Evolutionary conservation across 768 basidiomycete genomes (phyloP).

Genomic region (Suillus lakei): DNA sequence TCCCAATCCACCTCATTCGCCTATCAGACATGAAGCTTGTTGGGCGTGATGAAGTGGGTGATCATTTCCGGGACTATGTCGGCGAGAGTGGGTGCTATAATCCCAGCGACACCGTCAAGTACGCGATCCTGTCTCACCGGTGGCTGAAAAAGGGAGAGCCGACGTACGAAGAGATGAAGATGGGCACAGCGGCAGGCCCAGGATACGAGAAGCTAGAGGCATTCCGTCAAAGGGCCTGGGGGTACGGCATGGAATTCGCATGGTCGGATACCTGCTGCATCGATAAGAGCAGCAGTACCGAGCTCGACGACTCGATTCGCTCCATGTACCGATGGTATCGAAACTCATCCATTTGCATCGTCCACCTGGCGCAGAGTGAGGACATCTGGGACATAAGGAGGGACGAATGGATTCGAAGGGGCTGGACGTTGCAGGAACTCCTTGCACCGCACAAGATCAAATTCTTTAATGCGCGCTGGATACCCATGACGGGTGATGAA

Average conservation of each 20-base stretch:
- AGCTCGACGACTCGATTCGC: conserved; percentile 32
- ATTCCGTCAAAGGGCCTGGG: conserved; percentile 24
- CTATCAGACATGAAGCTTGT: conserved; percentile 22
- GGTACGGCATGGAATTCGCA: conserved; percentile 20
- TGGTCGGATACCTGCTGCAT: too few relatives aligned
- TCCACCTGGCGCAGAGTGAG: conserved; percentile 20
- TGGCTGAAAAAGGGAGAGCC: conserved; percentile 6
- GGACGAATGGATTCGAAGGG: conserved; percentile 27
- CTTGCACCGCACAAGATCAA: too few relatives aligned
- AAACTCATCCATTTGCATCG: conserved; percentile 26
- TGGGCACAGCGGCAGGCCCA: background rate
- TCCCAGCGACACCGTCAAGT: background rate
- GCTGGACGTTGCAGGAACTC: conserved; percentile 23
- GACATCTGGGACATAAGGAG: conserved; percentile 12
- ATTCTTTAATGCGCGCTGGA: too few relatives aligned
- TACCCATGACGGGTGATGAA: too few relatives aligned
- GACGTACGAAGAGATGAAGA: background rate
- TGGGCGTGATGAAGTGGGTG: conserved; percentile 6
- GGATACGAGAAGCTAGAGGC: conserved; percentile 2
- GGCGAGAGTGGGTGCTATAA: too few relatives aligned
- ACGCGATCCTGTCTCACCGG: conserved; percentile 13
- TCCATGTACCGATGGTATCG: conserved; percentile 35
- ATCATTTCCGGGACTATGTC: background rate
- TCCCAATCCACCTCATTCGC: conserved; percentile 21
- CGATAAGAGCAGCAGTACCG: conserved; percentile 32